Base-by-base conservation (phyloP, 2,329 filamentous ascomycete species). In the Dothideomycetes sp. region DNA sequence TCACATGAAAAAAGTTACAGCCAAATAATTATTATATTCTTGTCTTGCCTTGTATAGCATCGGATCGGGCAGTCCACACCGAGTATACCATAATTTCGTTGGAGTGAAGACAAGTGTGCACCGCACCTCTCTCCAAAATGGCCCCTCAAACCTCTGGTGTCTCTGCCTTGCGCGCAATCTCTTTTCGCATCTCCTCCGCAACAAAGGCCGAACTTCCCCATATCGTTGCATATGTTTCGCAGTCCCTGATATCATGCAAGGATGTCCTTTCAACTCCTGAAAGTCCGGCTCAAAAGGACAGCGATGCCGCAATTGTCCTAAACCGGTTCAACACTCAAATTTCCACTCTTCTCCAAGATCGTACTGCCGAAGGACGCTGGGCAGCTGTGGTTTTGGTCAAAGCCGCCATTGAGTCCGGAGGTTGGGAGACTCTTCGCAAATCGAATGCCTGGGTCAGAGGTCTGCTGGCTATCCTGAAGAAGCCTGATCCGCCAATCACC, bases 261-360 rank as follows among this genome's bases (percentile, higher is more conserved):
- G 60, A 68, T 34, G 56, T 82, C 19, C 67, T 94, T 27, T 83
- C 84, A 3, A 64, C 72, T 4, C 62, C 77, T 5, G 72, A 75
- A 44, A 57, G 54, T 22, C 67, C 73, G 43, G 72, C 74, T 40
- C 63, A 66, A 45, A 81, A 79, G 50, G 69, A 75, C 41, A 74
- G 71, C 5, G 84, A 89, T 44, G 68, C 69, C 32, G 64, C 78
- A 0, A 66, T 81, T n/a, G 72, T 86, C 15, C 72, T 91, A 1
- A 84, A 94, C 60, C 89, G 84, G 57, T 70, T 93, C 52, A 85
- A 83, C 56, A 85, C 83, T 4, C 78, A 84, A 38, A 68, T 94
- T 43, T 80, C 77, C 2, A 79, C 82, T 10, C 68, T 95, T 11
- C 65, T 95, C 24, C 83, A 84, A 55, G 86, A 89, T 41, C 80